Percentiles rank a stretch among this genome's conserved stretches.
phyloP scores from a whole-genome alignment of 2,329 filamentous ascomycete species.

The Trichophaea hybrida region DNA sequence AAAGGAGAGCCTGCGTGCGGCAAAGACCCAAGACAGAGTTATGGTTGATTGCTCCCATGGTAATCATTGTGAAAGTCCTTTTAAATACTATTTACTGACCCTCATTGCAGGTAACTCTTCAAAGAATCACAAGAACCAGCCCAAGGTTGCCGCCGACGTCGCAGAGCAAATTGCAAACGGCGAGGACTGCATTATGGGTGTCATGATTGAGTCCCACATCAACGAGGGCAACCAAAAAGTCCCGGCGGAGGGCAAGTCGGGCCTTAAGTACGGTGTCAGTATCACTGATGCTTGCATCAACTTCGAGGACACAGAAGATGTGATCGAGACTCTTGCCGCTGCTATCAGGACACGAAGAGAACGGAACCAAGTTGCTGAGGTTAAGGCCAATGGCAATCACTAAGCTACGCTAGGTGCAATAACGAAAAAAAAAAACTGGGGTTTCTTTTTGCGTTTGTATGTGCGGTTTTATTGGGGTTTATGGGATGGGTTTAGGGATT shows the following conservation, averaged over 20 bases:
- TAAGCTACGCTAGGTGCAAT: background rate
- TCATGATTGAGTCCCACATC: conserved; percentile 99
- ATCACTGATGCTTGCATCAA: conserved; percentile 90
- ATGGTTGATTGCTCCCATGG: conserved; percentile 99
- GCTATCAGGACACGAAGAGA: conserved; percentile 63
- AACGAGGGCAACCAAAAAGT: conserved; percentile 84
- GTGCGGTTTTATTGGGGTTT: too few relatives aligned
- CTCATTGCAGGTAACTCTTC: conserved; percentile 59
- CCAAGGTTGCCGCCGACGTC: conserved; percentile 70
- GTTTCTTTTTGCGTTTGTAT: background rate
- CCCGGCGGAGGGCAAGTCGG: conserved; percentile 61
- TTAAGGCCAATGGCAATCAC: background rate
- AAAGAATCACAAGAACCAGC: conserved; percentile 96
- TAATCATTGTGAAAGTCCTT: conserved; percentile 32
- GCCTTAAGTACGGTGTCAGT: conserved; percentile 73
- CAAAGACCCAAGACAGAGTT: conserved; percentile 73
- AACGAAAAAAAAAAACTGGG: background rate
- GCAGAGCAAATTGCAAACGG: conserved; percentile 69
- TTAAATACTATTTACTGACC: conserved; percentile 5
- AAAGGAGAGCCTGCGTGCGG: conserved; percentile 64
- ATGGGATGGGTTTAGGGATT: too few relatives aligned
- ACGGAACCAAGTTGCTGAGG: background rate
- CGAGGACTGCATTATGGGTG: conserved; percentile 77
- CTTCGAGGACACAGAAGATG: conserved; percentile 30
- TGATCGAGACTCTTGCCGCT: conserved; percentile 73